Conservation (phyloP, 257 asterid species). For the Capsicum chinense region DNA sequence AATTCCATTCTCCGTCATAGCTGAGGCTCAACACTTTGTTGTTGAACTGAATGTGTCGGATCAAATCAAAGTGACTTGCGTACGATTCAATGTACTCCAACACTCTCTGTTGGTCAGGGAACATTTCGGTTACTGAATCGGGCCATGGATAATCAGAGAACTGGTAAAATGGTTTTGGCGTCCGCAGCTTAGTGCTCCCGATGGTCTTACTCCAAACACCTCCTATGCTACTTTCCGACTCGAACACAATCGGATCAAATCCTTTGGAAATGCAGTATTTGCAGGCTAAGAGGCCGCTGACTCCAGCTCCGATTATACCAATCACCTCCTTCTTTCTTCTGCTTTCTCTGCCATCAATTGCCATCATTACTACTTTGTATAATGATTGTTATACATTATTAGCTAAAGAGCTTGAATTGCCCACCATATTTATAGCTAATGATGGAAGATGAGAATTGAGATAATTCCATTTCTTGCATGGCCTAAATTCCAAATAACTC, state of each 20-base stretch:
- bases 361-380: neutral
- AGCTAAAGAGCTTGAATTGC: no score
- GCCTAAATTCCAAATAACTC: no score
- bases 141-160: conserved; percentile 70
- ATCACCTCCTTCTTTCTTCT: conserved; percentile 40
- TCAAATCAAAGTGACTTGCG: conserved; percentile 43
- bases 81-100: conserved; percentile 48
- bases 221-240: conserved; percentile 40
- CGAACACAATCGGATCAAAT: conserved; percentile 52
- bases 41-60: conserved; percentile 43
- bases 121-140: conserved; percentile 36
- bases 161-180: conserved; percentile 41
- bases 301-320: conserved; percentile 59
- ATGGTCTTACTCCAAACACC: conserved; percentile 44
- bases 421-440: no score
- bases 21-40: conserved; percentile 44
- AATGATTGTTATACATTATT: no score
- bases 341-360: neutral
- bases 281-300: conserved; percentile 63
- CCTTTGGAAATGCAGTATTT: conserved; percentile 54
- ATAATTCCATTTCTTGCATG: no score
- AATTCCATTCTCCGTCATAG: conserved; percentile 20
- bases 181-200: neutral
- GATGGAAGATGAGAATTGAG: no score
- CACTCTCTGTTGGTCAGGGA: conserved; percentile 40